Base-by-base conservation (phyloP, 1,284 basidiomycete genomes). In the Puccinia polysora region DNA sequence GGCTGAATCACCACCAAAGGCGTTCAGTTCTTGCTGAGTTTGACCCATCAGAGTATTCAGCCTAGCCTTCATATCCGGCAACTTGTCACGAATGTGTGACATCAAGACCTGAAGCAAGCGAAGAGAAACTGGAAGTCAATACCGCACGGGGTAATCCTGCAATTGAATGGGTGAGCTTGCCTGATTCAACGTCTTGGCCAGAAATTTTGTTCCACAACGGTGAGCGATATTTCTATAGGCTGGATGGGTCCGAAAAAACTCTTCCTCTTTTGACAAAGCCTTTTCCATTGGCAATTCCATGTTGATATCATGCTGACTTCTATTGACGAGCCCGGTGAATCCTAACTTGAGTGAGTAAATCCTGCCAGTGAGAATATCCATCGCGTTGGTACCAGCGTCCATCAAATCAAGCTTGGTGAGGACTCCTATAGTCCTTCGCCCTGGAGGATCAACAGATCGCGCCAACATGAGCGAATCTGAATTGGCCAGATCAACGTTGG, bases 11-110 rank as follows among this genome's bases (percentile, higher is more conserved):
- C 96, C 96, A 43, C 65, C 65, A 78, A 96, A 97, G 4, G 92
- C 88, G 81, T 91, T 91, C 56, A 98, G 85, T 80, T 99, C 96
- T 81, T 98, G 96, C 80, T 97, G 94, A 4, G 96, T 93, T 82
- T 98, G 96, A 12, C 94, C 93, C 91, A 98, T 98, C 15, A 98
- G 83, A 6, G 96, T 98, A 80, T 98, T 98, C 75, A 99, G 83
- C 20, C 94, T 86, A 14, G 96, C 96, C 81, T 99, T 99, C 96
- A 98, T 98, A 81, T 99, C 96, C 0, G 96, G 96, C 47, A 99
- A 84, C 81, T 98, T 97, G 79, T 99, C 96, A 70, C 96, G 87
- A 76, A 98, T 98, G 80, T 99, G 96, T 81, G 90, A 91, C 86
- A 98, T 89, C 74, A 99, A 82, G 47, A 97, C 94, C 89, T 91